Evolutionary conservation across 768 basidiomycete genomes (phyloP), one percentile per base, ranked within the genome.

Genomic region (Russula virescens): DNA sequence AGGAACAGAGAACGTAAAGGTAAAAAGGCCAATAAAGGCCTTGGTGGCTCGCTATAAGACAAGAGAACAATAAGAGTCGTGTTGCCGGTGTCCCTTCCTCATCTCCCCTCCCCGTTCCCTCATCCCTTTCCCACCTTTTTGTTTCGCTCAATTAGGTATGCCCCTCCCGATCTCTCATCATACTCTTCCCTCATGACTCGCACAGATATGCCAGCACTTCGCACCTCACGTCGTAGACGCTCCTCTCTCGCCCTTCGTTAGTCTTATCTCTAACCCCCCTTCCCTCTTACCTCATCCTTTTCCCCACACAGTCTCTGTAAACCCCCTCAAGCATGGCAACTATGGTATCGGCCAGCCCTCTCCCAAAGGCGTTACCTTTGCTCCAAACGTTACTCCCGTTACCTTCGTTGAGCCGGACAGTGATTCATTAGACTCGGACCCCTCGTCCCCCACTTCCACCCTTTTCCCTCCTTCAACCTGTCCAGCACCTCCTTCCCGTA

Each of bases 331-430:
- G 66, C 73, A 84, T 5, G 83, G 83, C 18, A 78, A 77, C 60
- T 85, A 86, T 53, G 82, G 82, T 28, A 75, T 79, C 58, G 68
- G 71, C 57, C 69, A 78, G 2, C 71, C 75, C 0, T 75, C 79
- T 0, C 69, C 71, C 23, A 75, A 80, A n/a, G 76, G 79, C 5
- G 81, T 87, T 28, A 84, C 82, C 0, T 87, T 87, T 53, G 85
- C 84, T 1, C 83, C 83, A 43, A 85, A 85, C 64, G 76, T 85
- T 26, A 85, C 83, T 0, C 83, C 83, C 1, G 76, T 74, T 3
- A 82, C 82, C 0, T 84, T 77, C 73, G 72, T 72, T 28, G 76
- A 77, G 13, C 58, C 57, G 14, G 63, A 74, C 0, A 76, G 74
- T 58, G 71, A 69, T 38, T 71, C 69, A 19, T 67, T 77, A 11